Percentiles rank a stretch among this genome's conserved stretches.
Conservation (phyloP, 2,329 filamentous ascomycete species). For the Colletotrichum sp. region DNA sequence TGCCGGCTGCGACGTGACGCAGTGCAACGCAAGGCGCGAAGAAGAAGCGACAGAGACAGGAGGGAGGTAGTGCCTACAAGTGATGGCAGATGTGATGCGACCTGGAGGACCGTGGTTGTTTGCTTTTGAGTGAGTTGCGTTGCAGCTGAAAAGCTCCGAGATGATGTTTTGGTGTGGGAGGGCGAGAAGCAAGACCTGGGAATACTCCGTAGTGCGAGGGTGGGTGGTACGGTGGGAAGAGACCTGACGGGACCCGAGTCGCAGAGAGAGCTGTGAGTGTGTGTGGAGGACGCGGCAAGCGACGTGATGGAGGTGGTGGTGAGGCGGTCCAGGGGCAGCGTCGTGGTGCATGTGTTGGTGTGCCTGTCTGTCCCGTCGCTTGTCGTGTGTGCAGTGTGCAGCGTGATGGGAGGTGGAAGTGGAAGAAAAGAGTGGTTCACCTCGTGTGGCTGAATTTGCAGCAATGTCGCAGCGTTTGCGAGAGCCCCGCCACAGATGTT, state of each 20-base stretch:
- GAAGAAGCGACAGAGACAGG: background rate
- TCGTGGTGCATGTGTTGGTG: background rate
- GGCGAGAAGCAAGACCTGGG: background rate
- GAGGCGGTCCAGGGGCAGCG: background rate
- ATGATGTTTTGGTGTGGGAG: background rate
- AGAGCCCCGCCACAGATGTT: background rate
- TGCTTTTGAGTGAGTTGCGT: conserved; percentile 1
- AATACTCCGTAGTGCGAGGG: background rate
- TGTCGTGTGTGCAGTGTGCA: background rate
- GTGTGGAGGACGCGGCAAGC: background rate
- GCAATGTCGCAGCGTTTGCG: background rate
- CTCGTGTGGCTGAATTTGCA: background rate
- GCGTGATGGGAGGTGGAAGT: background rate
- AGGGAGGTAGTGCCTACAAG: background rate
- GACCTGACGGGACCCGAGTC: background rate
- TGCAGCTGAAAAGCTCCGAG: conserved; percentile 18
- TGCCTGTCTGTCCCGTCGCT: background rate
- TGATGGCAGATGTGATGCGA: background rate
- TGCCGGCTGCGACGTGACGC: background rate
- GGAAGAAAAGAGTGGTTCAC: background rate
- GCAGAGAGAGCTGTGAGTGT: background rate
- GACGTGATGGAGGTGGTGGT: background rate
- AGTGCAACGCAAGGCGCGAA: background rate
- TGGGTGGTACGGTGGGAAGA: background rate
- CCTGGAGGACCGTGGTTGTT: background rate